Evolutionary conservation across 164 flowering plant genomes (phyloP).

Genomic region (Chimonanthus salicifolius): DNA sequence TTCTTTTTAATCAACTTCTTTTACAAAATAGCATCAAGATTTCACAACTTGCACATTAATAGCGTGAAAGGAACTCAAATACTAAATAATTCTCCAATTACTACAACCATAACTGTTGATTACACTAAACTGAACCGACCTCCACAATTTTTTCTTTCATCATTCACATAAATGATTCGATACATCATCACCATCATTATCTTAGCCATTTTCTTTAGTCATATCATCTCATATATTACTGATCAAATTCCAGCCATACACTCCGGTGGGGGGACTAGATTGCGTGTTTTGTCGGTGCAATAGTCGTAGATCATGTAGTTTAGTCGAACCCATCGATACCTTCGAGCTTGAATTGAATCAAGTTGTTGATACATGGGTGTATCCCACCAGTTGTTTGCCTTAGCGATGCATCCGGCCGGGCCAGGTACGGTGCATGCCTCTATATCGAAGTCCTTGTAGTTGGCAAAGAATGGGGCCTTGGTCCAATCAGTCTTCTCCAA

Average conservation of each 20-base stretch:
- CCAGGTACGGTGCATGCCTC: conserved; percentile 15
- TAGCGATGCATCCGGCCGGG: conserved; percentile 7
- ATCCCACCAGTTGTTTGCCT: conserved; percentile 19
- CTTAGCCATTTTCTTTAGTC: too few species aligned
- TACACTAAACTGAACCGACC: too few species aligned
- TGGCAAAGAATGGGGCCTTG: conserved; percentile 20
- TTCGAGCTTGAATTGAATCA: conserved; percentile 13
- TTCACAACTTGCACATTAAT: too few species aligned
- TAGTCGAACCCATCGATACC: conserved; percentile 19
- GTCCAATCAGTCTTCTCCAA: conserved; percentile 22
- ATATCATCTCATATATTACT: background rate
- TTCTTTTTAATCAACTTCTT: too few species aligned
- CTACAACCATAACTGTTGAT: too few species aligned
- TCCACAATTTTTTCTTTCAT: too few species aligned
- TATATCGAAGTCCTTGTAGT: conserved; percentile 17
- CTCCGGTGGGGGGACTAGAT: conserved; percentile 14
- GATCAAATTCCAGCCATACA: conserved; percentile 17
- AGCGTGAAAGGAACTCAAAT: too few species aligned
- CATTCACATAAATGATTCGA: background rate
- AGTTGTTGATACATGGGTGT: conserved; percentile 9
- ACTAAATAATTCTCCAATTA: too few species aligned
- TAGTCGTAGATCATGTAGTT: conserved; percentile 24
- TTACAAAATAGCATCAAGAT: too few species aligned
- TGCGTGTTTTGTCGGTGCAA: conserved; percentile 15
- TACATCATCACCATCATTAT: too few species aligned